Evolutionary conservation across 768 basidiomycete genomes (phyloP).

Genomic region (Rhizopogon roseolus): DNA sequence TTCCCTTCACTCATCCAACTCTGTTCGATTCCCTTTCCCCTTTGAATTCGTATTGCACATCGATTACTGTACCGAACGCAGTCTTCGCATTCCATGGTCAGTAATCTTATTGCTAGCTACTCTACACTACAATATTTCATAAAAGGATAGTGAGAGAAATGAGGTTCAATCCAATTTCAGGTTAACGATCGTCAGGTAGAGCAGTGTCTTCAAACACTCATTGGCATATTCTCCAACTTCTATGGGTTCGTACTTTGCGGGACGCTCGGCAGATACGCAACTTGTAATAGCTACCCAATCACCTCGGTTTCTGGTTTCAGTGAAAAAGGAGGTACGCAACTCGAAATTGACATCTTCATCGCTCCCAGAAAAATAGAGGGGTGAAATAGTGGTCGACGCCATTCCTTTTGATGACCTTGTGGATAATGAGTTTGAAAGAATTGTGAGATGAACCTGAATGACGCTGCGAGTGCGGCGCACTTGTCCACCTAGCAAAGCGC

Average conservation of each 20-base stretch:
- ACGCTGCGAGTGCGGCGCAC: constrained; percentile 36
- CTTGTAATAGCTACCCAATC: constrained; percentile 32
- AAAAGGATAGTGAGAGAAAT: not conserved
- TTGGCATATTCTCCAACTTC: constrained; percentile 83
- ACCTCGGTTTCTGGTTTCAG: constrained; percentile 21
- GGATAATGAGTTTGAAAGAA: constrained; percentile 79
- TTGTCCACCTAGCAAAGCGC: constrained; percentile 72
- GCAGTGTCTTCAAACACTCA: constrained; percentile 53
- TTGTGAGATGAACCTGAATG: not conserved
- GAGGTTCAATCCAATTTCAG: constrained; percentile 70
- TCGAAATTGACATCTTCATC: constrained; percentile 81
- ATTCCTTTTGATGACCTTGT: constrained; percentile 77
- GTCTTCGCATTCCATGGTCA: too few relatives aligned
- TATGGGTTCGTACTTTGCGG: constrained; percentile 64
- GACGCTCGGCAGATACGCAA: constrained; percentile 41
- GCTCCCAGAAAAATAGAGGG: constrained; percentile 83
- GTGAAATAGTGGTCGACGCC: constrained; percentile 75
- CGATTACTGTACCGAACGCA: too few relatives aligned
- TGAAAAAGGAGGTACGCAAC: constrained; percentile 33
- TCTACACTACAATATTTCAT: too few relatives aligned
- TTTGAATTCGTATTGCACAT: too few relatives aligned
- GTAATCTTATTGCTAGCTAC: too few relatives aligned
- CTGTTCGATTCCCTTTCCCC: too few relatives aligned
- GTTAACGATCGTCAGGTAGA: constrained; percentile 33
- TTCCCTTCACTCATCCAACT: too few relatives aligned